Conservation (phyloP, 495 filamentous ascomycete genomes). For the Lepraria neglecta region DNA sequence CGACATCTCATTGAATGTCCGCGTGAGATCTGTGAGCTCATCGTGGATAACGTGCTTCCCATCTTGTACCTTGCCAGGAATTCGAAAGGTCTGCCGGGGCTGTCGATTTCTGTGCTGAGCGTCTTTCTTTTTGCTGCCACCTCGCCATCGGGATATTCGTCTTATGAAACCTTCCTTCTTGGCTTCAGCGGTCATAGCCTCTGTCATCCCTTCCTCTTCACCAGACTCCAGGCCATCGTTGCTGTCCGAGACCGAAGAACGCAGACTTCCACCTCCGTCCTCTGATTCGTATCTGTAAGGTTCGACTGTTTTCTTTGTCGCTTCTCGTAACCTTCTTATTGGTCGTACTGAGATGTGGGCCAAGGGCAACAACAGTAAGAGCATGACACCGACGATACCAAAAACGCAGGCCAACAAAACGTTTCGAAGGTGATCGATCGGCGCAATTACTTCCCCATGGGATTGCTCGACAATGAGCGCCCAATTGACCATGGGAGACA, state of each 20-base stretch:
- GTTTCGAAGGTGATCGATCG: constrained; percentile 63
- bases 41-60: constrained; percentile 71
- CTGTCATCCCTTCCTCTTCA: constrained; percentile 13
- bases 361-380: constrained; percentile 64
- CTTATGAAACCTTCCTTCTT: constrained; percentile 42
- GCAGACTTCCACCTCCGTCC: constrained; percentile 29
- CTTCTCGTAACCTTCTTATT: constrained; percentile 67
- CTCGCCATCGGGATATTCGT: constrained; percentile 31
- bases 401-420: constrained; percentile 82
- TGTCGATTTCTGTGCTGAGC: constrained; percentile 34
- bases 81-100: constrained; percentile 60
- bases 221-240: constrained; percentile 29
- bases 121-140: constrained; percentile 18
- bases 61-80: constrained; percentile 73
- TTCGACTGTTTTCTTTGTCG: constrained; percentile 68
- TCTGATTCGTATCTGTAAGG: constrained; percentile 41
- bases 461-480: constrained; percentile 73
- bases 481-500: constrained; percentile 65
- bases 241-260: constrained; percentile 34
- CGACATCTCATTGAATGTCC: constrained; percentile 89
- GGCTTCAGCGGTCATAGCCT: constrained; percentile 25
- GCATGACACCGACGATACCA: constrained; percentile 62
- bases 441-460: constrained; percentile 63
- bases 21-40: constrained; percentile 79
- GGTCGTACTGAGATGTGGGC: constrained; percentile 75